Percentiles rank a stretch among this genome's conserved stretches.
phyloP scores from a whole-genome alignment of 345 rosid genomes.

The Linum usitatissimum region DNA sequence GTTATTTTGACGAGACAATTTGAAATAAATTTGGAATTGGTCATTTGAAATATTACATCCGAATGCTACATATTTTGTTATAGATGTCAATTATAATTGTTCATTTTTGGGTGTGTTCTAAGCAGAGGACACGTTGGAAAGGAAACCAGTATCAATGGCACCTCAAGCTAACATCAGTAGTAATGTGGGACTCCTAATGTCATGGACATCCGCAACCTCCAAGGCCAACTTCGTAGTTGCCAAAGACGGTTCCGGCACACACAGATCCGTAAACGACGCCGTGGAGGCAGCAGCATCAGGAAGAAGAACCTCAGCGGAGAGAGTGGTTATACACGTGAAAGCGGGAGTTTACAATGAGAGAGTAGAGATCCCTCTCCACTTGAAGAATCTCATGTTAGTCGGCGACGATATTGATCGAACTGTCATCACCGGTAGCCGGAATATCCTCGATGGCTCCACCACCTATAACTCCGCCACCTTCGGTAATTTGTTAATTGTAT shows the following conservation, averaged over 20 bases:
- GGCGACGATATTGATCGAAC: slow-evolving; percentile 79
- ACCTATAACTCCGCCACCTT: slow-evolving; percentile 57
- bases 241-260: slow-evolving; percentile 39
- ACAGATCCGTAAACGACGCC: slow-evolving; percentile 33
- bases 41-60: no score
- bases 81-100: no score
- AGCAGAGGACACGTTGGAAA: neutral
- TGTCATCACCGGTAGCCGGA: slow-evolving; percentile 36
- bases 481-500: slow-evolving; percentile 23
- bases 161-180: neutral
- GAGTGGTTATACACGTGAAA: slow-evolving; percentile 47
- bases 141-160: neutral
- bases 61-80: no score
- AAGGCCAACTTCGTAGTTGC: slow-evolving; percentile 38
- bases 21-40: no score
- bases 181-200: slow-evolving; percentile 26
- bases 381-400: slow-evolving; percentile 52
- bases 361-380: slow-evolving; percentile 33
- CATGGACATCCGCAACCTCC: slow-evolving; percentile 33
- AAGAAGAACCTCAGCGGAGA: slow-evolving; percentile 14
- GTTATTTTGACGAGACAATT: no score
- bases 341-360: slow-evolving; percentile 60
- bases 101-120: no score
- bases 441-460: slow-evolving; percentile 40
- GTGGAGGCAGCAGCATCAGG: slow-evolving; percentile 32